These are phyloP conservation scores for Trichosporon coremiiforme DNA, from an alignment of 1,284 basidiomycete genomes.

Conservation along the genomic window DNA sequence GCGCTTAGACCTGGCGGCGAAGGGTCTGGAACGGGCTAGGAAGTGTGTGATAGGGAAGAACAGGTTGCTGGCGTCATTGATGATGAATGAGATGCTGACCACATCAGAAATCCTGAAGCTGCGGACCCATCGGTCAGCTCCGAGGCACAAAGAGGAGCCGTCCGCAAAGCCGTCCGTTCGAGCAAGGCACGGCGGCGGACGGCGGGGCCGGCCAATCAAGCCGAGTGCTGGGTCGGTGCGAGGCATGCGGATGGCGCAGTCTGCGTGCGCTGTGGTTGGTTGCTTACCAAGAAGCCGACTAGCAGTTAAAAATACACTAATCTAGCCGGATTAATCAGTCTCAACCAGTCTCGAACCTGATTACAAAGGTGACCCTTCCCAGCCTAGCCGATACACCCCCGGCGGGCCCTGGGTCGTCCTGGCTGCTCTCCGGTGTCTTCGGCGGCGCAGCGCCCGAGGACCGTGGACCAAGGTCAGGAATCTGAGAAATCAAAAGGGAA, in stretches of 20 bases:
- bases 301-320: background rate
- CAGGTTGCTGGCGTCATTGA: no score
- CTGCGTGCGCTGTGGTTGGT: background rate
- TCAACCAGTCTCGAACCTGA: background rate
- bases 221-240: background rate
- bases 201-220: background rate
- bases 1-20: no score
- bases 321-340: constrained; percentile 1
- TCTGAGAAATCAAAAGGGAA: background rate
- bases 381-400: background rate
- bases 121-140: background rate
- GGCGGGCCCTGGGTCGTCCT: no score
- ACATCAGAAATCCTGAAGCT: background rate
- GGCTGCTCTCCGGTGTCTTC: no score
- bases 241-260: background rate
- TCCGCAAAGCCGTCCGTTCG: no score
- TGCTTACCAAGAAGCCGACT: background rate
- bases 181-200: no score
- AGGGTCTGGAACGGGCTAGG: no score
- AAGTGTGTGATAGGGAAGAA: no score
- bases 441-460: no score
- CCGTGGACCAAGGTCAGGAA: no score
- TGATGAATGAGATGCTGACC: no score
- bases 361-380: background rate
- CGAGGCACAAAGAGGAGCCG: background rate